These are phyloP conservation scores for Calocera viscosa DNA, from an alignment of 768 basidiomycete genomes.

Conservation along the genomic window DNA sequence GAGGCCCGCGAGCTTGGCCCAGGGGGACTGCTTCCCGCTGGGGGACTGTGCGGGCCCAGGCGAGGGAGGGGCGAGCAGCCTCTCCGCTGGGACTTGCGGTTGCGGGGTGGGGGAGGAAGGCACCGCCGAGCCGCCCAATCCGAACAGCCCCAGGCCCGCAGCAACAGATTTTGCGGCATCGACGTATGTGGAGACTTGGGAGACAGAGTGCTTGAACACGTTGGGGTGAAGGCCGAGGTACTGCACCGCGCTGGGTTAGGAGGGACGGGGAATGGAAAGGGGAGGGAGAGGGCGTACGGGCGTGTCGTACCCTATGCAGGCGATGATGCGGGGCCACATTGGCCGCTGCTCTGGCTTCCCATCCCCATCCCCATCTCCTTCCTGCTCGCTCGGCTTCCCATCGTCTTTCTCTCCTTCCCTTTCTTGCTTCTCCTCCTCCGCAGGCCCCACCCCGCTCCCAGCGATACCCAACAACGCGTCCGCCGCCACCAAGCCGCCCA, in stretches of 20 bases:
- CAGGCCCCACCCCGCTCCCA: not conserved
- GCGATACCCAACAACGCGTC: not conserved
- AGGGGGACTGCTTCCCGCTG: slow-evolving; percentile 20
- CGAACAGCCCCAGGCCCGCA: slow-evolving; percentile 40
- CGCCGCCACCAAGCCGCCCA: not conserved
- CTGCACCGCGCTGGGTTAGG: slow-evolving; percentile 30
- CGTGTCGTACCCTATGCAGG: slow-evolving; percentile 77
- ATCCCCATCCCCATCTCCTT: not conserved
- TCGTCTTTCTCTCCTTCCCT: not conserved
- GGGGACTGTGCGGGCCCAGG: not conserved
- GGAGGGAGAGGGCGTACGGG: slow-evolving; percentile 42
- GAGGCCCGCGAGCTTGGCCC: slow-evolving; percentile 20
- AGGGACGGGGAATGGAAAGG: not conserved
- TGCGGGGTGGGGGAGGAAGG: slow-evolving; percentile 12
- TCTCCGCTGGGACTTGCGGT: too few species aligned
- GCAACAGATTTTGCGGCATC: slow-evolving; percentile 52
- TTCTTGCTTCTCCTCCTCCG: not conserved
- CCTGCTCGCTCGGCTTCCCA: not conserved
- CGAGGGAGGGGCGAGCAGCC: not conserved
- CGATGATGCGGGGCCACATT: slow-evolving; percentile 81
- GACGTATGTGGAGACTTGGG: slow-evolving; percentile 60
- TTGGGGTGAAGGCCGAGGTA: slow-evolving; percentile 77
- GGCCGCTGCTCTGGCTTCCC: slow-evolving; percentile 24
- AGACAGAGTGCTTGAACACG: slow-evolving; percentile 73
- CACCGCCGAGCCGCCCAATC: slow-evolving; percentile 27